Base-by-base conservation (phyloP, 495 filamentous ascomycete species). In the Tuber calosporum region DNA sequence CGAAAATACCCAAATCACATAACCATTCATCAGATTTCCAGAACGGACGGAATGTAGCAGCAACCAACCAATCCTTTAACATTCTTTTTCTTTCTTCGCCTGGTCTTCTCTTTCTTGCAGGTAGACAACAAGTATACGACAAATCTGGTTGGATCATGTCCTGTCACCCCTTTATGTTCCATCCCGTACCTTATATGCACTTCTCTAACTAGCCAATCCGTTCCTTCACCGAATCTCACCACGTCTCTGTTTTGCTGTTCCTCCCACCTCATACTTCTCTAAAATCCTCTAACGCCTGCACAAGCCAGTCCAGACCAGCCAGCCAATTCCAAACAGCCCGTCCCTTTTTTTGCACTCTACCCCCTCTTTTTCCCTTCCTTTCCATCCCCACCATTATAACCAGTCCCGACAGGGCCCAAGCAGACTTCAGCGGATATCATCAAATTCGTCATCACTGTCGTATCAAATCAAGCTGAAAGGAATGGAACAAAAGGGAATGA, bases 391-490 rank as follows among this genome's bases (percentile, higher is more conserved):
- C 53, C 53, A 62, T 62, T 62, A 62, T 62, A 62, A 62, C 13
- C 19, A 62, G 26, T 62, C 34, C 53, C 53, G 34, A 62, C 53
- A 62, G 26, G 26, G 34, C 53, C 53, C 53, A 26, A 62, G 13
- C 53, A 6, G 53, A 34, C 53, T 62, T 62, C 53, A 62, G 34
- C 53, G 53, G 53, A 62, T 30, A 62, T 62, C 53, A 62, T 62
- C 53, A 62, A 62, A 62, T 62, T 62, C 53, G 53, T 62, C 53
- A 62, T 62, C 53, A 62, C 53, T 62, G 53, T 62, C 53, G 53
- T 62, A 62, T 62, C 53, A 62, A 34, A 62, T 62, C 53, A 62
- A 62, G 53, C 4, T 62, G 53, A 62, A 62, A 30, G 53, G 53
- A 62, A 62, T 62, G 34, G 26, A 62, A 62, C 53, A 62, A 62